Conservation (phyloP, 2,329 filamentous ascomycete genomes). For the Hypoxylon sp. region DNA sequence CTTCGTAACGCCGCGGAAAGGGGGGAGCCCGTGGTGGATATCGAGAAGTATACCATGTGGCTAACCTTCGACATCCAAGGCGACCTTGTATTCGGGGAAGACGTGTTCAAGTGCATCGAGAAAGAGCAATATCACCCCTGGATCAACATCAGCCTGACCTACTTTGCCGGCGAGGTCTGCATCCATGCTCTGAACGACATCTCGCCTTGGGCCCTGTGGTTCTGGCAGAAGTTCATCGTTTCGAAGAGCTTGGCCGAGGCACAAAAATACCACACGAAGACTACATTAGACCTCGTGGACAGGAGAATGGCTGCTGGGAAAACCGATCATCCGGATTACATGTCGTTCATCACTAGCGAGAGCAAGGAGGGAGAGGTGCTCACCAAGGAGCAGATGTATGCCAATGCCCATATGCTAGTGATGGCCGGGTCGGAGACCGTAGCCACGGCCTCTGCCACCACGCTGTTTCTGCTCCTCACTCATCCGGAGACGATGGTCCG, state of each 20-base stretch:
- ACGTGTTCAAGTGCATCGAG: constrained; percentile 40
- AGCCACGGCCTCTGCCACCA: constrained; percentile 36
- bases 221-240: constrained; percentile 35
- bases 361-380: constrained; percentile 35
- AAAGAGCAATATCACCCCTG: constrained; percentile 40
- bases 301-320: constrained; percentile 38
- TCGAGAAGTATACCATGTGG: constrained; percentile 42
- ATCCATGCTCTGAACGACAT: constrained; percentile 39
- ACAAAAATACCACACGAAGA: constrained; percentile 22
- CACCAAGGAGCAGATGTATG: constrained; percentile 44
- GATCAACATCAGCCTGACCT: constrained; percentile 32
- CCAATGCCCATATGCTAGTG: constrained; percentile 43
- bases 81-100: constrained; percentile 41
- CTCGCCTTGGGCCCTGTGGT: constrained; percentile 36
- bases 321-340: constrained; percentile 42
- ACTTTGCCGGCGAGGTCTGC: constrained; percentile 34
- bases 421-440: constrained; percentile 43
- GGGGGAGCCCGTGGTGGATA: constrained; percentile 31
- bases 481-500: constrained; percentile 31
- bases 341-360: constrained; percentile 39
- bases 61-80: constrained; percentile 44
- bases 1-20: constrained; percentile 41
- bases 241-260: constrained; percentile 27
- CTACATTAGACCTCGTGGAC: constrained; percentile 36
- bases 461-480: constrained; percentile 37